Evolutionary conservation across 768 basidiomycete species (phyloP).

Genomic region (Psilocybe azurescens): DNA sequence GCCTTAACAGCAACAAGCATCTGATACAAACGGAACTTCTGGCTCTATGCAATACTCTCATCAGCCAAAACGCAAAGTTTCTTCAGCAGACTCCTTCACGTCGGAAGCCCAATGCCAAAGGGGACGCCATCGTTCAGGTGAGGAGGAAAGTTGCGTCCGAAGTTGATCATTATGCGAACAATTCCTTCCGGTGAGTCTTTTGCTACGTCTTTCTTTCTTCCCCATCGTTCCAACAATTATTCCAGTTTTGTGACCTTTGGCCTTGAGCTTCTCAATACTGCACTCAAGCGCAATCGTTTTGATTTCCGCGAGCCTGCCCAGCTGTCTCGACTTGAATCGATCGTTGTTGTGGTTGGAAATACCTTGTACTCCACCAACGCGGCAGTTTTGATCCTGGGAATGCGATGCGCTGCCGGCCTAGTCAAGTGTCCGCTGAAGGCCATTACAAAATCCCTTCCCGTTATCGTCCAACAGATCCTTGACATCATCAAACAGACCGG

Average conservation of each 20-base stretch:
- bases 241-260: conserved; percentile 89
- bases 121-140: conserved; percentile 75
- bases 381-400: conserved; percentile 72
- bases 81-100: conserved; percentile 61
- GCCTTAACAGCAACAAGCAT: conserved; percentile 83
- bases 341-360: conserved; percentile 88
- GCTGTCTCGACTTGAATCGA: conserved; percentile 83
- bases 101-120: conserved; percentile 43
- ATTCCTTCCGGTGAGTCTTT: conserved; percentile 78
- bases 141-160: conserved; percentile 66
- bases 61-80: conserved; percentile 91
- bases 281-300: conserved; percentile 84
- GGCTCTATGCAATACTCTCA: conserved; percentile 84
- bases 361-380: conserved; percentile 86
- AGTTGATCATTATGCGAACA: conserved; percentile 78
- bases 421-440: conserved; percentile 83
- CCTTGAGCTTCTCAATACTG: conserved; percentile 88
- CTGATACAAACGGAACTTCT: conserved; percentile 75
- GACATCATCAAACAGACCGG: conserved; percentile 83
- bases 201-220: neutral
- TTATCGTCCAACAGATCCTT: conserved; percentile 84
- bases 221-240: conserved; percentile 3
- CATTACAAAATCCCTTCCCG: conserved; percentile 76
- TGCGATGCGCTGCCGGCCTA: conserved; percentile 83
- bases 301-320: conserved; percentile 79